Evolutionary conservation across 116 monocot genomes (phyloP).

Genomic region (Papilionanthe hybrid): DNA sequence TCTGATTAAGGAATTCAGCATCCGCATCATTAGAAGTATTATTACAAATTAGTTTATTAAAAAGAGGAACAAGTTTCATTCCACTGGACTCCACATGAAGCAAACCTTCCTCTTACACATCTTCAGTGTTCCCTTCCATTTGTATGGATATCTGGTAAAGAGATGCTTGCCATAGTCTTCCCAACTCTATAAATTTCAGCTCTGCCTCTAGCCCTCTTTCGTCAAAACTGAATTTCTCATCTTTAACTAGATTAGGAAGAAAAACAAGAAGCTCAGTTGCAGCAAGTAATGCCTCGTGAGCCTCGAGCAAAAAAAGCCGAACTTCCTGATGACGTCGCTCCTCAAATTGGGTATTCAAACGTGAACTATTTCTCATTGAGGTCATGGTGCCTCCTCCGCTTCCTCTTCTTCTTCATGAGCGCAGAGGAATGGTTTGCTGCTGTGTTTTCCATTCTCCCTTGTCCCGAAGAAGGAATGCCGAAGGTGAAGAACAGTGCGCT

Average conservation of each 20-base stretch:
- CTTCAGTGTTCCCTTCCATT: background rate
- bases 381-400: conserved; percentile 16
- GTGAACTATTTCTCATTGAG: conserved; percentile 55
- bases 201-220: conserved; percentile 3
- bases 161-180: conserved; percentile 56
- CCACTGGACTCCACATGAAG: too few relatives aligned
- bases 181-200: conserved; percentile 61
- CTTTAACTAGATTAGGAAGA: conserved; percentile 39
- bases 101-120: conserved; percentile 6
- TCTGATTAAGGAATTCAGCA: too few relatives aligned
- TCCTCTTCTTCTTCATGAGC: conserved; percentile 39
- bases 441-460: background rate
- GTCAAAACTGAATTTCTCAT: conserved; percentile 7
- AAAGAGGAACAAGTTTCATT: too few relatives aligned
- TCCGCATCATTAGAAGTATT: too few relatives aligned
- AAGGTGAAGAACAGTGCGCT: conserved; percentile 12
- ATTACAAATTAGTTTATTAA: too few relatives aligned
- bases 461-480: background rate
- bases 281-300: conserved; percentile 46
- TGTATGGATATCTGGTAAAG: conserved; percentile 67
- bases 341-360: too few relatives aligned
- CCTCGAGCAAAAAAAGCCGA: conserved; percentile 61
- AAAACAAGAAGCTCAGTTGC: conserved; percentile 30
- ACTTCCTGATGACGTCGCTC: conserved; percentile 78
- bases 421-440: conserved; percentile 1